These are phyloP conservation scores for Talaromyces funiculosus DNA, from an alignment of 2,329 filamentous ascomycete genomes.

Conservation along the genomic window DNA sequence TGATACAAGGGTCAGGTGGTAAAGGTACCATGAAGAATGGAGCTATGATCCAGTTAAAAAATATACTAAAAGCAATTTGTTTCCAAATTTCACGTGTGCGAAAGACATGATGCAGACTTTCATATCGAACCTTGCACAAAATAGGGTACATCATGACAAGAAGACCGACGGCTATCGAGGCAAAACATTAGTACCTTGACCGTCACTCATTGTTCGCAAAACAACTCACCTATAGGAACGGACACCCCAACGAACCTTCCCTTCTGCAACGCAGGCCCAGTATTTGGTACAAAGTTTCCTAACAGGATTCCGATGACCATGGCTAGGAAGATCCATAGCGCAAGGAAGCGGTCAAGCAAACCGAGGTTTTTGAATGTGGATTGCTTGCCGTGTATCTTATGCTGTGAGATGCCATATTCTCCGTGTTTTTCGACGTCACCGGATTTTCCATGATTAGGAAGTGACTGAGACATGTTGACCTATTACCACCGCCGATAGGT, in stretches of 20 bases:
- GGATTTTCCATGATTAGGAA: not conserved
- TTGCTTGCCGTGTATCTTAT: not conserved
- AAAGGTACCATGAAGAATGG: constrained; percentile 69
- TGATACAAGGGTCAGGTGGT: not conserved
- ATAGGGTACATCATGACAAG: constrained; percentile 95
- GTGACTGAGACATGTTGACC: not conserved
- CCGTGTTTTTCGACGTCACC: not conserved
- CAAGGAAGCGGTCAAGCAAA: constrained; percentile 59
- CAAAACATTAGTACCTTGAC: not conserved
- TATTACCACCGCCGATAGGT: too few relatives aligned
- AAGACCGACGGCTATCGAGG: constrained; percentile 61
- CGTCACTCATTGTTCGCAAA: not conserved
- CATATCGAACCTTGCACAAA: constrained; percentile 77
- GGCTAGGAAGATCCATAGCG: constrained; percentile 70
- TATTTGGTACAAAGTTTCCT: constrained; percentile 65
- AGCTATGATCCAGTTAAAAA: constrained; percentile 78
- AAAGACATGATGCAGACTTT: constrained; percentile 65
- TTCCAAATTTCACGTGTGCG: constrained; percentile 61
- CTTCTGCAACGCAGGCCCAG: constrained; percentile 58
- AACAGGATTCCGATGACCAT: constrained; percentile 71
- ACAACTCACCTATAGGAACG: constrained; percentile 55
- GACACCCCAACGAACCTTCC: constrained; percentile 69
- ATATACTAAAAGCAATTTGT: constrained; percentile 69
- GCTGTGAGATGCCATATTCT: not conserved
- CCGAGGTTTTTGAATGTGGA: constrained; percentile 47